phyloP scores from a whole-genome alignment of 208 protist genomes.

The Naegleria fowleri region DNA sequence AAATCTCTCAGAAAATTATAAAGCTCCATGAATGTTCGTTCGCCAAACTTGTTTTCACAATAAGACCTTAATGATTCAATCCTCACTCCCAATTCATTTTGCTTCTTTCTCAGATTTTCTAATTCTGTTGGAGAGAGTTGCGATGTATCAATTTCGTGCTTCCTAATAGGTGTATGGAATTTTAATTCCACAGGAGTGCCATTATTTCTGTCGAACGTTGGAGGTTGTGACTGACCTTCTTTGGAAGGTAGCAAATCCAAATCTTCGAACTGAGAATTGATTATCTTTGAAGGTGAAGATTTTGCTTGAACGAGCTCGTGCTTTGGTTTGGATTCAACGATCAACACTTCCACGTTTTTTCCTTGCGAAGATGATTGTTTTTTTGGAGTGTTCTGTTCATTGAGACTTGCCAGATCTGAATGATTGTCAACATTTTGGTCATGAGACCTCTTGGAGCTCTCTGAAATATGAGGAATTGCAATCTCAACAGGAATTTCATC shows the following conservation, averaged over 20 bases:
- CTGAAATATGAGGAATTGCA: not conserved
- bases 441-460: not conserved
- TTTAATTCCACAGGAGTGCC: not conserved
- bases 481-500: not conserved
- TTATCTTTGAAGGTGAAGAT: not conserved
- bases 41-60: constrained; percentile 20
- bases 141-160: not conserved
- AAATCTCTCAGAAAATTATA: not conserved
- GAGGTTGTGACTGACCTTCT: not conserved
- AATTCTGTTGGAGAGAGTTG: not conserved
- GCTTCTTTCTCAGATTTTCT: not conserved
- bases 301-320: not conserved
- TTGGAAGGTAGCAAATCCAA: not conserved
- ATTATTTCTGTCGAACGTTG: not conserved
- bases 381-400: not conserved
- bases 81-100: not conserved
- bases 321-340: not conserved
- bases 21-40: not conserved
- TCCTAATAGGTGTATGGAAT: not conserved
- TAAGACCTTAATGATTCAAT: not conserved
- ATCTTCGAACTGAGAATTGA: not conserved
- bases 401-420: not conserved
- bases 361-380: not conserved
- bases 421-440: not conserved
- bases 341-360: not conserved